Evolutionary conservation across 2,329 filamentous ascomycete species (phyloP).

Genomic region (Bipolaris victoriae): DNA sequence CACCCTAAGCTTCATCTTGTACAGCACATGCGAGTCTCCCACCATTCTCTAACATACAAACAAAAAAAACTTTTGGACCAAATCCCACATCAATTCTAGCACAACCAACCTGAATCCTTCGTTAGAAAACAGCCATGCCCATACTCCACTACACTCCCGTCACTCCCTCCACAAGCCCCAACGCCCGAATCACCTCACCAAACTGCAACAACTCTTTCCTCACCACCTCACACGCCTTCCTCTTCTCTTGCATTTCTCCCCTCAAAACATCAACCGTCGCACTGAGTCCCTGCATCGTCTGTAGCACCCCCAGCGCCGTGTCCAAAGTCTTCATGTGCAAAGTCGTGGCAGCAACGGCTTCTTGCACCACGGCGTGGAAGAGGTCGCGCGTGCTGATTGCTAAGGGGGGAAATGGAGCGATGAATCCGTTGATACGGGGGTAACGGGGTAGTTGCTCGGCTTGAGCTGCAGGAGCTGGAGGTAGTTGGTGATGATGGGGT

Average conservation of each 20-base stretch:
- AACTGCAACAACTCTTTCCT: conserved; percentile 15
- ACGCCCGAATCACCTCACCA: not conserved
- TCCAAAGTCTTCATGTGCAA: conserved; percentile 24
- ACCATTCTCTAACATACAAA: too few relatives aligned
- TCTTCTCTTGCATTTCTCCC: conserved; percentile 19
- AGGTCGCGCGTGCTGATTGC: conserved; percentile 17
- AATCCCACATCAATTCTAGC: too few relatives aligned
- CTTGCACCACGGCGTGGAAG: conserved; percentile 16
- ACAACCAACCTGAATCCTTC: too few relatives aligned
- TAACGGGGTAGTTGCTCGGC: too few relatives aligned
- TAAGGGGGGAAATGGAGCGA: not conserved
- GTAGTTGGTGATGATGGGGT: too few relatives aligned
- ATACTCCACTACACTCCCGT: too few relatives aligned
- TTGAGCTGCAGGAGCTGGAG: not conserved
- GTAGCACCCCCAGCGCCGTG: conserved; percentile 19
- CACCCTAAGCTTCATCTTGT: too few relatives aligned
- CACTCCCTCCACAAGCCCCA: not conserved
- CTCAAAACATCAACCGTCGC: conserved; percentile 17
- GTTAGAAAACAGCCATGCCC: too few relatives aligned
- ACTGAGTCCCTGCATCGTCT: conserved; percentile 22
- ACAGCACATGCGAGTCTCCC: too few relatives aligned
- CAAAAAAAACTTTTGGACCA: too few relatives aligned
- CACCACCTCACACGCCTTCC: conserved; percentile 16
- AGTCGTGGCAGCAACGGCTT: conserved; percentile 4
- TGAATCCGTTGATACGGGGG: not conserved